Evolutionary conservation across 1,139 yeast genomes (phyloP), one percentile per base, ranked within the genome.

Genomic region (Pichia terricola): DNA sequence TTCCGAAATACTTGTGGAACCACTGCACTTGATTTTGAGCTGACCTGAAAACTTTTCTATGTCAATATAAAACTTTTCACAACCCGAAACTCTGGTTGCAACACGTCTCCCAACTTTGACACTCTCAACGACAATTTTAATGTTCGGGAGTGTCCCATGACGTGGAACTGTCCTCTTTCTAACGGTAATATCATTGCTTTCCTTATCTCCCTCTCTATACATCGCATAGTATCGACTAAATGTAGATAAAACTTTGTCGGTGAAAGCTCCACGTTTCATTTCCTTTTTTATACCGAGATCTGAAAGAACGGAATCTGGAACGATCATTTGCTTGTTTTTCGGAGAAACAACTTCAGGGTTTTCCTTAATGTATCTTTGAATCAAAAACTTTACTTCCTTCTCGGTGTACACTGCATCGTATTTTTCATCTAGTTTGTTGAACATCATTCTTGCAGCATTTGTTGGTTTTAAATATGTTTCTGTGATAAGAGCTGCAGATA

Each of bases 61-160:
- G 47, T 78, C 81, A 32, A 89, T 73, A 45, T 72, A 70, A 61
- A 78, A 91, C 4, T 68, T 67, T 52, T 86, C 95, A 51, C 84
- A 71, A 49, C 85, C 81, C 28, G 74, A 67, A 0, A 89, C 75
- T 40, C 79, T 70, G 0, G 97, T 89, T 25, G 87, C 75, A 5
- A 81, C 71, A 59, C 88, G 89, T 48, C 94, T 72, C 0, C 96
- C 95, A 46, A 85, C 80, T 53, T 86, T 83, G 53, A 79, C 73
- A 60, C 86, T 94, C 8, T 89, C 81, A 8, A 78, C 64, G 7
- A 77, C 63, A 25, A 91, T 74, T 36, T 72, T 65, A 32, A 91
- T 72, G 39, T 68, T 73, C 7, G 96, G 95, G 1, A 82, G 70
- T 2, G 67, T 64, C 1, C 97, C 97, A 52, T 73, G 82, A 27